A percentile compares a stretch with the other conserved stretches of the same genome.
Evolutionary conservation across 768 basidiomycete species (phyloP).

Genomic region (Rhodosporidiobolus odoratus): DNA sequence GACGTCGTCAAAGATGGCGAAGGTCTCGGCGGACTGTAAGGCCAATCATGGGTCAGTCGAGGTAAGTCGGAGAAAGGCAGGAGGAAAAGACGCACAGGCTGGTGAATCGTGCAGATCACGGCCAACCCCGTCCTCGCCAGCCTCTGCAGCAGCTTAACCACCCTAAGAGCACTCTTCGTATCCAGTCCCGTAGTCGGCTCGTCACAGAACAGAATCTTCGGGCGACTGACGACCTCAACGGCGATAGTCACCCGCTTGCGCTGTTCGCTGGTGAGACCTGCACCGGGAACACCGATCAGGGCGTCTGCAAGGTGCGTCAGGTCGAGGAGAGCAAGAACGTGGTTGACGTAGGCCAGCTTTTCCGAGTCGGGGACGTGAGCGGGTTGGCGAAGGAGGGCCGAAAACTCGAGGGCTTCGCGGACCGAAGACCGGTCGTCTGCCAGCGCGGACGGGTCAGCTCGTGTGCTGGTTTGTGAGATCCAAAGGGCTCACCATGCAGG

Average conservation of each 20-base stretch:
- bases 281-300: constrained; percentile 50
- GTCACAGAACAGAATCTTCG: constrained; percentile 51
- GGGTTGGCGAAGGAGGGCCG: constrained; percentile 50
- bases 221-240: constrained; percentile 45
- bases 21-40: constrained; percentile 52
- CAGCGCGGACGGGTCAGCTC: fast-evolving
- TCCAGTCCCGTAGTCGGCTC: constrained; percentile 50
- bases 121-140: constrained; percentile 50
- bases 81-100: constrained; percentile 45
- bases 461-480: constrained; percentile 34
- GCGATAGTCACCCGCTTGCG: constrained; percentile 54
- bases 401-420: constrained; percentile 51
- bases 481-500: constrained; percentile 45
- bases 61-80: constrained; percentile 44
- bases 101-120: constrained; percentile 50
- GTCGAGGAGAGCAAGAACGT: constrained; percentile 49
- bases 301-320: constrained; percentile 51
- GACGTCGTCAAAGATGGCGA: constrained; percentile 57
- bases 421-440: constrained; percentile 45
- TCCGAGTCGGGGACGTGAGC: constrained; percentile 45
- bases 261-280: constrained; percentile 48
- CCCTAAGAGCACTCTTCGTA: constrained; percentile 50
- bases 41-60: too few species aligned
- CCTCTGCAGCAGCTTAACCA: constrained; percentile 49
- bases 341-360: constrained; percentile 50